Evolutionary conservation across 2,329 filamentous ascomycete genomes (phyloP), one percentile per base, ranked within the genome.

Genomic region (Xylariaceae sp.): DNA sequence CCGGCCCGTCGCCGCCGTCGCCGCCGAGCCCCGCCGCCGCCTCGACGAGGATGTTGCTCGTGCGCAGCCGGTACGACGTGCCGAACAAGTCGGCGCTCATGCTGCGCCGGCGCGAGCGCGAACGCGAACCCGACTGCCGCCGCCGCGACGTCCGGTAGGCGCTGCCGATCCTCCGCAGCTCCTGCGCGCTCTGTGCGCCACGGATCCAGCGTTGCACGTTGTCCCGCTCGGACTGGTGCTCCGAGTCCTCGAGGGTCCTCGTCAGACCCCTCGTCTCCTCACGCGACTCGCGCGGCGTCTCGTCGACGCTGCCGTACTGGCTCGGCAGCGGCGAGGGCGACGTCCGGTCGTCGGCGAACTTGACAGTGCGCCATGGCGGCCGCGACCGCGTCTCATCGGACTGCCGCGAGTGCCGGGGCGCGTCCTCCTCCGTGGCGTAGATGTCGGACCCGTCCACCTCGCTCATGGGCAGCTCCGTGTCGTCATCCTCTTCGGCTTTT

Each of bases 1-100:
- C 33, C 69, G 2, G 70, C 61, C 15, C n/a, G n/a, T n/a, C n/a
- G 27, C 36, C 31, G 11, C 19, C 29, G n/a, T 28, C 24, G n/a
- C 35, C 36, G 15, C 13, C 26, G 16, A 35, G 35, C 19, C 36
- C 24, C 15, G 35, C 36, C n/a, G n/a, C n/a, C n/a, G n/a, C n/a
- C n/a, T n/a, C n/a, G n/a, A n/a, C n/a, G 5, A 39, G 32, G 12
- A 39, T 39, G 12, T 35, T 29, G 16, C 28, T 35, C n/a, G 29
- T 33, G 16, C 36, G 36, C 5, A 36, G 17, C 11, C 29, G 32
- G n/a, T 33, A 24, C 6, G 29, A 28, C 9, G 32, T 39, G 21
- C 32, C 29, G 11, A 38, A 29, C 8, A 32, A 38, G 23, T 33
- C 32, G 21, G 35, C 32, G 12, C 36, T 39, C 6, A 39, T 21